Conservation (phyloP, 768 basidiomycete genomes). For the Fibroporia radiculosa region DNA sequence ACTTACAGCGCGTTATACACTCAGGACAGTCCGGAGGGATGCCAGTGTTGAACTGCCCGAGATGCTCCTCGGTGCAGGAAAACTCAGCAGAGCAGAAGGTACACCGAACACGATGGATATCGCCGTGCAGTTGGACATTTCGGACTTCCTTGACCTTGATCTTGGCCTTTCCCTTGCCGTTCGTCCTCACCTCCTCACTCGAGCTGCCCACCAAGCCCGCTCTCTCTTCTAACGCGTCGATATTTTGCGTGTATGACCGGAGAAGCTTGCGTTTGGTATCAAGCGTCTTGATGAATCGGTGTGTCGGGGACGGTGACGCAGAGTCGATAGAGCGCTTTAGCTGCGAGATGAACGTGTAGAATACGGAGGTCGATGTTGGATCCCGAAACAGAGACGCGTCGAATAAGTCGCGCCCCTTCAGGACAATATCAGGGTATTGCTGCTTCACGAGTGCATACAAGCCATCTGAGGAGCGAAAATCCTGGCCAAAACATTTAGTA, state of each 20-base stretch:
- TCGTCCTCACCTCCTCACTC: conserved; percentile 39
- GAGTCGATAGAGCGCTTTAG: conserved; percentile 77
- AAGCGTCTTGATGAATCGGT: conserved; percentile 79
- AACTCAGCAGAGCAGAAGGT: conserved; percentile 75
- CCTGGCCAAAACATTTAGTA: conserved; percentile 40
- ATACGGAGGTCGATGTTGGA: conserved; percentile 75
- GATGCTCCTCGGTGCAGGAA: conserved; percentile 56
- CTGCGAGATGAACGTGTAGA: conserved; percentile 92
- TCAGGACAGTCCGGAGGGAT: conserved; percentile 80
- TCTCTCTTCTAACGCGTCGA: conserved; percentile 86
- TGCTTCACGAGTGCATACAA: conserved; percentile 87
- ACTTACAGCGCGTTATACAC: conserved; percentile 74
- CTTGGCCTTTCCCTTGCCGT: conserved; percentile 63
- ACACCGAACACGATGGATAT: conserved; percentile 88
- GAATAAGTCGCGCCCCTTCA: conserved; percentile 94
- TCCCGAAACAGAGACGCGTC: conserved; percentile 89
- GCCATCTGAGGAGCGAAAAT: conserved; percentile 93
- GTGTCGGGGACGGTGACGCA: conserved; percentile 80
- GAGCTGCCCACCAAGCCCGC: conserved; percentile 69
- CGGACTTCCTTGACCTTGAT: conserved; percentile 65
- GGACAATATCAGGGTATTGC: conserved; percentile 70
- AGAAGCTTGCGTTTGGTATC: conserved; percentile 79
- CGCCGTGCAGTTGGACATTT: conserved; percentile 91
- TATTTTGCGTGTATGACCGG: conserved; percentile 95
- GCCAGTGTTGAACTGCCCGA: conserved; percentile 60